phyloP scores from a whole-genome alignment of 2,329 filamentous ascomycete species.

The Venturia nashicola region DNA sequence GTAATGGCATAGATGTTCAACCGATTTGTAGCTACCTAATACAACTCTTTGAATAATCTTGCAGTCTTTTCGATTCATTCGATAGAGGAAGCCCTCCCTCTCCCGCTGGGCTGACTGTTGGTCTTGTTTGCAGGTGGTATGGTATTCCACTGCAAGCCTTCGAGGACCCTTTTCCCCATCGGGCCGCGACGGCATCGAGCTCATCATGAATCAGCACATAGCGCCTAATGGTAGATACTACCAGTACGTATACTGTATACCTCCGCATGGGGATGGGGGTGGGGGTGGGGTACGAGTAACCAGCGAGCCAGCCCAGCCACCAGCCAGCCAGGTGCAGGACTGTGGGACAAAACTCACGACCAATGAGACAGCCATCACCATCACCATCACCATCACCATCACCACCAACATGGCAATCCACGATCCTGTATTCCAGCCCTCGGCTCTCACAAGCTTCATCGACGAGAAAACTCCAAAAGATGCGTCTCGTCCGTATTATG shows the following conservation, averaged over 20 bases:
- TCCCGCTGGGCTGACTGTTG: not conserved
- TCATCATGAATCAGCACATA: not conserved
- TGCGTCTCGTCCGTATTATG: constrained; percentile 17
- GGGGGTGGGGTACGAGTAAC: not conserved
- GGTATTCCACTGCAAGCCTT: not conserved
- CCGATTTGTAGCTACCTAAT: not conserved
- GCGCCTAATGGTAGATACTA: no score
- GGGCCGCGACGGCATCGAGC: not conserved
- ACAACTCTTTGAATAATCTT: no score
- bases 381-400: not conserved
- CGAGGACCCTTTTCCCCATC: not conserved
- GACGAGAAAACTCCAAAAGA: not conserved
- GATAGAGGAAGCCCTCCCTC: not conserved
- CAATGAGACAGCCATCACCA: not conserved
- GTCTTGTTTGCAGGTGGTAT: no score
- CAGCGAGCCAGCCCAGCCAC: not conserved
- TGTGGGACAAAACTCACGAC: not conserved
- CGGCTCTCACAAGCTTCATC: not conserved
- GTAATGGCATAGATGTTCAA: not conserved
- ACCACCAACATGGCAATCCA: not conserved
- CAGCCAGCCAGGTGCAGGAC: no score
- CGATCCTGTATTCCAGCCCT: not conserved
- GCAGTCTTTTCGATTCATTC: no score
- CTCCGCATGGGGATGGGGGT: no score
- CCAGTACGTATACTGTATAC: no score